Conservation (phyloP, 495 filamentous ascomycete species). For the Penicilliopsis zonata region DNA sequence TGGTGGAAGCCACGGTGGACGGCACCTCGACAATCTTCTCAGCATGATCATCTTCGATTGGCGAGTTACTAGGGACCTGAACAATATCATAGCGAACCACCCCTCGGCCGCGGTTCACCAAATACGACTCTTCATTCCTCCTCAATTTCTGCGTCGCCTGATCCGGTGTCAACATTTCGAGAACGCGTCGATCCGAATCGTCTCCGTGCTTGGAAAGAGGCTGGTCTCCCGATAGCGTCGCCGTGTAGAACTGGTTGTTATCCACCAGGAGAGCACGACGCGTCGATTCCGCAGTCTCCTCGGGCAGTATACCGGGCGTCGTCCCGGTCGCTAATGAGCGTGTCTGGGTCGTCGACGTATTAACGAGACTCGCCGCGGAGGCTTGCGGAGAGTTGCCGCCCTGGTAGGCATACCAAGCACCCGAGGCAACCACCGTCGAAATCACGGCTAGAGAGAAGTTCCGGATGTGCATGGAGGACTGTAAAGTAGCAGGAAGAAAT, state of each 20-base stretch:
- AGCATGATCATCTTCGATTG: slow-evolving; percentile 95
- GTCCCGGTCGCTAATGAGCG: slow-evolving; percentile 14
- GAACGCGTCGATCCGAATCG: slow-evolving; percentile 63
- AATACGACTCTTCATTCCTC: slow-evolving; percentile 79
- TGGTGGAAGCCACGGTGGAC: slow-evolving; percentile 35
- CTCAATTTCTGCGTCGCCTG: slow-evolving; percentile 85
- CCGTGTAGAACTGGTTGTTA: slow-evolving; percentile 73
- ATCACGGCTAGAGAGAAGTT: slow-evolving; percentile 49
- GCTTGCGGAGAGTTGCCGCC: slow-evolving; percentile 17
- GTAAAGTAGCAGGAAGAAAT: slow-evolving; percentile 20
- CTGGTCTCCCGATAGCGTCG: slow-evolving; percentile 63
- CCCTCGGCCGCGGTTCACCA: slow-evolving; percentile 80
- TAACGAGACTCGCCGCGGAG: slow-evolving; percentile 11
- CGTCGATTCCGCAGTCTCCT: slow-evolving; percentile 17
- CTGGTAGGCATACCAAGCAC: slow-evolving; percentile 54
- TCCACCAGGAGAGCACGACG: slow-evolving; percentile 56
- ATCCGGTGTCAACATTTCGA: slow-evolving; percentile 94
- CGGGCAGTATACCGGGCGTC: slow-evolving; percentile 17
- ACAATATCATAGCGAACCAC: slow-evolving; percentile 94
- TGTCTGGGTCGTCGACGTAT: slow-evolving; percentile 12
- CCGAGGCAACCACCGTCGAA: slow-evolving; percentile 49
- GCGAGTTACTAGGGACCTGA: slow-evolving; percentile 90
- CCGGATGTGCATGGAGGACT: slow-evolving; percentile 53
- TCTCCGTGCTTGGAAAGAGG: slow-evolving; percentile 80
- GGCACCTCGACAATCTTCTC: slow-evolving; percentile 94